Evolutionary conservation across 1,284 basidiomycete species (phyloP), one percentile per base, ranked within the genome.

Genomic region (Singerocomus rubriflavus): DNA sequence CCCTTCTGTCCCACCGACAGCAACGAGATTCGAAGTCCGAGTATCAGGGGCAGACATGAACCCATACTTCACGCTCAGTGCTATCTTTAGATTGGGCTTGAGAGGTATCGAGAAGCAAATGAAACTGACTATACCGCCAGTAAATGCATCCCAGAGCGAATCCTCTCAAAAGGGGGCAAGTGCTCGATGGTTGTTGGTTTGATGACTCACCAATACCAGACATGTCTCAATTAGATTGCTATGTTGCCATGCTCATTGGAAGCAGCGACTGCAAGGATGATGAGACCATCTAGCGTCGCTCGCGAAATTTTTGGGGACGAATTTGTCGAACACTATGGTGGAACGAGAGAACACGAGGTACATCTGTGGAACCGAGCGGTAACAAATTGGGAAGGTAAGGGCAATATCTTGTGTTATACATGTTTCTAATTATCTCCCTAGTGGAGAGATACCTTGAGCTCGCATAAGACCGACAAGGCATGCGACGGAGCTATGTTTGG

Each of bases 1-100:
- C 3, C 96, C 95, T 0, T 87, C 90, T 6, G 88, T 88, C 9
- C 80, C 88, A 5, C 79, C 81, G 10, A 71, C 84, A 7, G 92
- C 90, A 3, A 96, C 96, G 2, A 80, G 96, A 41, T 80, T 97
- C 59, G 93, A 97, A 70, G 72, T 97, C 14, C 86, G 95, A 42
- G 84, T 98, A n/a, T 93, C 96, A 4, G 95, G 96, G 16, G 95
- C 95, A 35, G 95, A 98, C 64, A 91, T 97, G 80, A 94, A 96
- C 69, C 87, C 94, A 0, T 91, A 93, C 71, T 93, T 88, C 59
- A 84, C 93, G 0, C 74, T 98, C 42, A 84, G 89, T 39, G 87
- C 94, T 2, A 88, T 96, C 55, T 93, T 96, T 69, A 78, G 83
- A 10, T 75, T 96, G 17, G 95, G 96, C 5, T 68, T 97, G 27